These are phyloP conservation scores for Chlorella vulgaris DNA, from an alignment of 139 green algal genomes.

Conservation along the genomic window DNA sequence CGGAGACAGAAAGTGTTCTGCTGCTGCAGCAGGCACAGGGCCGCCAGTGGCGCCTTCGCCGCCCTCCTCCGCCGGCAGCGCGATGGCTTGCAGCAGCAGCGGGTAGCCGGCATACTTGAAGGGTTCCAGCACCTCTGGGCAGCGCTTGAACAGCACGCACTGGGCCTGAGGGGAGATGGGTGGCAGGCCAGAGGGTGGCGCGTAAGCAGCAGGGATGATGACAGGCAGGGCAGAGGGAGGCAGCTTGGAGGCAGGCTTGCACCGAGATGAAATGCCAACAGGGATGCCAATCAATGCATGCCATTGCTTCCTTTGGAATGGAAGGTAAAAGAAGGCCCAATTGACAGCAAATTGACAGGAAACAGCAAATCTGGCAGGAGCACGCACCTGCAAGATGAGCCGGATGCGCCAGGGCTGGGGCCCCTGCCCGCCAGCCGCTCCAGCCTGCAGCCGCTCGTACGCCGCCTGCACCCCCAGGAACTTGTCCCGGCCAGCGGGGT, in stretches of 20 bases:
- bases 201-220: too few relatives aligned
- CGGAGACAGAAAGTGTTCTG: slow-evolving; percentile 58
- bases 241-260: too few relatives aligned
- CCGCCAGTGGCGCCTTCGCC: background rate
- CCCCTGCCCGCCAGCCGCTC: slow-evolving; percentile 56
- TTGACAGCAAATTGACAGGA: too few relatives aligned
- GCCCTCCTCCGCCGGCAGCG: slow-evolving; percentile 34
- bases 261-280: too few relatives aligned
- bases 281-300: too few relatives aligned
- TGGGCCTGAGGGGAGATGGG: slow-evolving; percentile 61
- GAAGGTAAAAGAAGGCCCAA: too few relatives aligned
- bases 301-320: too few relatives aligned
- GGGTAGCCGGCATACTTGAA: slow-evolving; percentile 96
- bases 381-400: slow-evolving; percentile 81
- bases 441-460: slow-evolving; percentile 89
- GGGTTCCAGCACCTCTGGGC: slow-evolving; percentile 72
- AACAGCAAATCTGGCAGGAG: too few relatives aligned
- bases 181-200: background rate
- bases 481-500: slow-evolving; percentile 81
- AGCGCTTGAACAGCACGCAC: slow-evolving; percentile 85
- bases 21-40: background rate
- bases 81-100: slow-evolving; percentile 77
- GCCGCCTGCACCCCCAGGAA: slow-evolving; percentile 87
- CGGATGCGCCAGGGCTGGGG: slow-evolving; percentile 83
- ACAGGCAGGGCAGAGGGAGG: too few relatives aligned